Base-by-base conservation (phyloP, 768 basidiomycete species). In the Cantharellus anzutake region DNA sequence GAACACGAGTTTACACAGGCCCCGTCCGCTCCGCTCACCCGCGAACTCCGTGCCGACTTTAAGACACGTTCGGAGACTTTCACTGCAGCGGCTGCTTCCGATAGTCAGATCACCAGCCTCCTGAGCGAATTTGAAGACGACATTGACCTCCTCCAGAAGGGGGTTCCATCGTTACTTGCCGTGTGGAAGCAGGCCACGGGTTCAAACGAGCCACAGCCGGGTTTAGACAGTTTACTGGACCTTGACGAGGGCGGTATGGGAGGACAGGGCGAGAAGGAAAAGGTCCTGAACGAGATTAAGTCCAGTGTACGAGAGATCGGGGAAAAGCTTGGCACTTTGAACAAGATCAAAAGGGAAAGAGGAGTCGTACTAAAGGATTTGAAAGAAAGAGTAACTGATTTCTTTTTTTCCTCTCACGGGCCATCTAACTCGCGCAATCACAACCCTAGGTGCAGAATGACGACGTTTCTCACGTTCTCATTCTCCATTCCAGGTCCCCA, bases 401-500 rank as follows among this genome's bases (percentile, higher is more conserved):
- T 35, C 42, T 40, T 58, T 58, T 50, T 40, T 41, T 57, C 1
- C 40, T 39, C 34, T 34, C 35, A n/a, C 41, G 42, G 14, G 1
- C 52, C 50, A 11, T 44, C 59, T 14, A 29, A 41, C 58, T n/a
- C 53, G 2, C 65, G 38, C 4, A 38, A 56, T 42, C 7, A 56
- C 4, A 14, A 38, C 14, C 34, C 1, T 64, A 98, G 92, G 78
- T 96, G 53, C 96, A 97, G 80, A 75, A 77, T 37, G 96, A 99
- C 71, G 96, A 99, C 64, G 94, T 98, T 37, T 99, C 94, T 0
- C 90, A 94, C 67, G 76, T 96, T 1, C 79, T 98, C 0, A 78
- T 99, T 3, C 78, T 97, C 56, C 94, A 94, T 68, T 81, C 90
- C 40, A 84, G 91, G 35, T 86, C 91, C 64, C 75, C 80, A 11